Conservation (phyloP, 177 flowering plant species). For the Vitis hybrid region DNA sequence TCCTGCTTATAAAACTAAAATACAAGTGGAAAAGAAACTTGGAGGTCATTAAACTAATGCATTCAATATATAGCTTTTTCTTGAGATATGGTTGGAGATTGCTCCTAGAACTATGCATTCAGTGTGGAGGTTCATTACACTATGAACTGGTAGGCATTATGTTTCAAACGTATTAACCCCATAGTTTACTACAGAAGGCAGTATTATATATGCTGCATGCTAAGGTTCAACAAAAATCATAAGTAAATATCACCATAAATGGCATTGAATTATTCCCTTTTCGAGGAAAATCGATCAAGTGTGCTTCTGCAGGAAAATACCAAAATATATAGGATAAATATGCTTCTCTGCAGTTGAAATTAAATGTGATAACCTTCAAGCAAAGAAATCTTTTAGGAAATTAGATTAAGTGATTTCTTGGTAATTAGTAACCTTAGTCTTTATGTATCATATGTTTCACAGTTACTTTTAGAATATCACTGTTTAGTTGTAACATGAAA, state of each 20-base stretch:
- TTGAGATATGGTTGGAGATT: not conserved
- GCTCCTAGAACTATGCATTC: not conserved
- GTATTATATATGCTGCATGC: not conserved
- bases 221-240: not conserved
- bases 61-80: not conserved
- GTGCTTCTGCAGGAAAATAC: not conserved
- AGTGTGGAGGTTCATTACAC: not conserved
- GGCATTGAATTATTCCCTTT: not conserved
- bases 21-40: too few relatives aligned
- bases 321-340: not conserved
- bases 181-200: not conserved
- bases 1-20: too few relatives aligned
- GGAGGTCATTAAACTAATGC: not conserved
- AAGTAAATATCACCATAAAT: not conserved
- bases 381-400: not conserved
- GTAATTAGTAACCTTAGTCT: not conserved
- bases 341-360: not conserved
- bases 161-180: not conserved
- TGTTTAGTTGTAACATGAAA: not conserved
- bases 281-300: not conserved
- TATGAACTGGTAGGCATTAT: not conserved
- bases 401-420: not conserved
- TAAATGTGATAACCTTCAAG: not conserved
- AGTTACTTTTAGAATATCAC: not conserved
- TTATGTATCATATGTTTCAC: not conserved